Evolutionary conservation across 1,139 yeast genomes (phyloP).

Genomic region (Candida pseudoviswanathii): DNA sequence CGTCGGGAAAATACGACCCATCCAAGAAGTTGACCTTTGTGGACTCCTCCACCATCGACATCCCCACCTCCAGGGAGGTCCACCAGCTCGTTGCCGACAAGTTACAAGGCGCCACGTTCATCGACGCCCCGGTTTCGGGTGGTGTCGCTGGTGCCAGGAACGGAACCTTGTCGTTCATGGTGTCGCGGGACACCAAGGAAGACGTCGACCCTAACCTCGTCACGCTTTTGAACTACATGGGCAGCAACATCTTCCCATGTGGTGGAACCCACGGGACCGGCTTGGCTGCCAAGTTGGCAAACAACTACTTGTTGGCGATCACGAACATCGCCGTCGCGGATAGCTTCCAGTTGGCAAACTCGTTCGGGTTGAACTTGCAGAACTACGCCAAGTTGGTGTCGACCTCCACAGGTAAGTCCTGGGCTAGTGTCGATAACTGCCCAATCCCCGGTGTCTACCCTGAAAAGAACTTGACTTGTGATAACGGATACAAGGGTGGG

Average conservation of each 20-base stretch:
- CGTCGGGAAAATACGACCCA: slow-evolving; percentile 14
- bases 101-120: slow-evolving; percentile 42
- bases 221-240: slow-evolving; percentile 49
- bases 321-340: slow-evolving; percentile 64
- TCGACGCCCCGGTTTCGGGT: slow-evolving; percentile 66
- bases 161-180: slow-evolving; percentile 60
- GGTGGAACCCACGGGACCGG: slow-evolving; percentile 57
- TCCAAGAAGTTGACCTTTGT: slow-evolving; percentile 28
- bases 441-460: slow-evolving; percentile 59
- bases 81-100: slow-evolving; percentile 37
- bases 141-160: slow-evolving; percentile 63
- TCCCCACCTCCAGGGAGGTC: slow-evolving; percentile 47
- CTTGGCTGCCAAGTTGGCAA: slow-evolving; percentile 60
- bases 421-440: slow-evolving; percentile 64
- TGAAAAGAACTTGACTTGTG: slow-evolving; percentile 47
- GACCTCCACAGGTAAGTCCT: slow-evolving; percentile 60
- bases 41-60: slow-evolving; percentile 61
- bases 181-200: slow-evolving; percentile 39
- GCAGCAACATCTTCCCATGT: slow-evolving; percentile 54
- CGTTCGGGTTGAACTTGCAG: slow-evolving; percentile 52
- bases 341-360: slow-evolving; percentile 59
- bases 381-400: slow-evolving; percentile 55
- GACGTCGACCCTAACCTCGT: slow-evolving; percentile 30
- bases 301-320: slow-evolving; percentile 59
- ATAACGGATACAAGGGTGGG: slow-evolving; percentile 53